A percentile compares a stretch with the other conserved stretches of the same genome.
These are phyloP conservation scores for Arctium lappa DNA, from an alignment of 129 eudicot genomes.

Conservation along the genomic window DNA sequence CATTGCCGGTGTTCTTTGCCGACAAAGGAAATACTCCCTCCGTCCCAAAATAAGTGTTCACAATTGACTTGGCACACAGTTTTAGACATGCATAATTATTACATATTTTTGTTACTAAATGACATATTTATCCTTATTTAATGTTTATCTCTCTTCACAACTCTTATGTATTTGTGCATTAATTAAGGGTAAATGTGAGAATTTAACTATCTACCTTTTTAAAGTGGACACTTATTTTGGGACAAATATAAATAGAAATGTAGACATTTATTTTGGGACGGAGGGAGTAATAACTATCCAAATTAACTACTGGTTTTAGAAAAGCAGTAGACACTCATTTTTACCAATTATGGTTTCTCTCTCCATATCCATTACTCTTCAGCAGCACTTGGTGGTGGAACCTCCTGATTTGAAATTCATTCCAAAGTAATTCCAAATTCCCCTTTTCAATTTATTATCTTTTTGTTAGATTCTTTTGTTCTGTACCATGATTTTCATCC, in stretches of 20 bases:
- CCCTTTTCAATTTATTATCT: constrained; percentile 1
- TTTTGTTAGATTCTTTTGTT: neutral
- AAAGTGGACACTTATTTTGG: no score
- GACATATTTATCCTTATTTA: no score
- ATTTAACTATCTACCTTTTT: no score
- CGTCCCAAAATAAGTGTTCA: no score
- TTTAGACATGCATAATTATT: no score
- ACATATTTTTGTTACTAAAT: no score
- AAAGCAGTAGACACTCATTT: neutral
- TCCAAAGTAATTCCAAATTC: constrained; percentile 17
- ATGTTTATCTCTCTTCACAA: no score
- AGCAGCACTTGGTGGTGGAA: constrained; percentile 25
- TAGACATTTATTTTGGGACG: no score
- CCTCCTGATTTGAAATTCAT: constrained; percentile 3
- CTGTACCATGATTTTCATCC: constrained; percentile 1
- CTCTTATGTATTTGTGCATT: no score
- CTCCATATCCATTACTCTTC: constrained; percentile 4
- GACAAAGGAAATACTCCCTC: neutral
- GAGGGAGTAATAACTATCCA: neutral
- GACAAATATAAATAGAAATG: no score
- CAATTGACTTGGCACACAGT: no score
- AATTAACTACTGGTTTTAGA: neutral
- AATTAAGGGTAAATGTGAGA: no score
- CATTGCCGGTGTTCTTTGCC: neutral
- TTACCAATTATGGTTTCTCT: neutral